Evolutionary conservation across 2,329 filamentous ascomycete genomes (phyloP), one percentile per base, ranked within the genome.

Genomic region (Chaetomium strumarium): DNA sequence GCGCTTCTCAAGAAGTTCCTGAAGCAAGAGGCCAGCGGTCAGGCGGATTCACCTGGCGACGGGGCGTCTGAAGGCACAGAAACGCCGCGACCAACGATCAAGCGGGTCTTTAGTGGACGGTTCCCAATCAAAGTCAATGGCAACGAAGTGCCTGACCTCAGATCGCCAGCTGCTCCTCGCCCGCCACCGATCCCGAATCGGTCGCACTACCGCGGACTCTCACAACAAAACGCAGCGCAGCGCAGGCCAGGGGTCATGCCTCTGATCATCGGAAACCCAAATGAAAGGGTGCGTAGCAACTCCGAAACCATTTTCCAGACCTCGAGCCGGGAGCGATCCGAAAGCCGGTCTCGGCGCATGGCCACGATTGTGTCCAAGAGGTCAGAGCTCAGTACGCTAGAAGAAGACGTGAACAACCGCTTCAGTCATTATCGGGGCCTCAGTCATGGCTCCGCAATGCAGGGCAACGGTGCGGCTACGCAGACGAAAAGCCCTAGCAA

Each of bases 121-220:
- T 86, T 86, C 59, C 83, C 83, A 2, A 80, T 86, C 62, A 85
- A 84, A 62, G 86, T 90, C 47, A 89, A 87, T 64, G 85, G 86
- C 14, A 78, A 82, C 45, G 89, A 93, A 51, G 72, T 85, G 3
- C 72, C 79, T 34, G 83, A 85, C 59, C 72, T 81, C 40, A 81
- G 83, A 58, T 92, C 87, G 4, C 88, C 87, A 13, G 83, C 77
- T 36, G 70, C 80, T 11, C 73, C 76, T 17, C 80, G 85, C 33
- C 78, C 86, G 29, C 89, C 91, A 2, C 87, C 88, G 0, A 88
- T 95, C 55, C 90, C 90, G 0, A 80, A 81, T 5, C 80, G 86
- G 55, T 93, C 90, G 3, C 90, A 96, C 66, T 89, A 88, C 60
- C 83, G 91, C 30, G 84, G 84, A 1, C 72, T 85, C 3, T 89